These are phyloP conservation scores for Arabidopsis thaliana DNA, from an alignment of 345 rosid genomes.

Conservation along the genomic window TAIR10.1 NC_003074.8:3145001-3145500, in stretches of 20 bases:
- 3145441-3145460: constrained; percentile 11
- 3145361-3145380: neutral
- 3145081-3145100: constrained; percentile 28
- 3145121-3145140: constrained; percentile 44
- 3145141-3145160: constrained; percentile 25
- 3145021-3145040: constrained; percentile 41
- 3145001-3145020: constrained; percentile 1
- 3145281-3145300: neutral
- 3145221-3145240: neutral
- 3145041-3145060: constrained; percentile 22
- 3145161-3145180: neutral
- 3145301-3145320: neutral
- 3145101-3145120: constrained; percentile 39
- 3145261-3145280: neutral
- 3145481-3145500: constrained; percentile 8
- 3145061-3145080: constrained; percentile 35
- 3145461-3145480: constrained; percentile 11
- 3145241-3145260: neutral
- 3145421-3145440: constrained; percentile 7
- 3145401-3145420: constrained; percentile 10
- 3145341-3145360: no score
- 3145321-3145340: no score
- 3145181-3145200: neutral
- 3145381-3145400: neutral
- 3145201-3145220: neutral